These are phyloP conservation scores for Clarireedia paspali DNA, from an alignment of 2,329 filamentous ascomycete genomes.

Conservation along the genomic window DNA sequence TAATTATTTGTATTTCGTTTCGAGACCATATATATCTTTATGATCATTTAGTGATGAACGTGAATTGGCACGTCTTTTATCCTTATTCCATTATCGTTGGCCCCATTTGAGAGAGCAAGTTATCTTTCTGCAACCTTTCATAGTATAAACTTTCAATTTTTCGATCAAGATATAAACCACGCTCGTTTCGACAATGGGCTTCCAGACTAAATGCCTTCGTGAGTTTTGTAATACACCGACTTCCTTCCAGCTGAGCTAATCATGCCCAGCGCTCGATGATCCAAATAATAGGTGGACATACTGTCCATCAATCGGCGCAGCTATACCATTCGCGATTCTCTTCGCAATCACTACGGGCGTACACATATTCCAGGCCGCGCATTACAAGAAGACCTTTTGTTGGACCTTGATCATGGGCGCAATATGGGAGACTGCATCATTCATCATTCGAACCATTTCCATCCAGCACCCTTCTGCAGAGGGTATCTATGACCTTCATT, in stretches of 20 bases:
- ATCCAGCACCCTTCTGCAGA: slow-evolving; percentile 33
- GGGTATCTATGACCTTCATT: slow-evolving; percentile 23
- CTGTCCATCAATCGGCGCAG: slow-evolving; percentile 30
- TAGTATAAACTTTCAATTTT: too few species aligned
- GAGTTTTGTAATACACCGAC: neutral
- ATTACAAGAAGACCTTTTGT: slow-evolving; percentile 33
- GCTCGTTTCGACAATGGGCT: neutral
- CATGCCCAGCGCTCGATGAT: neutral
- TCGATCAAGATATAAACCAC: too few species aligned
- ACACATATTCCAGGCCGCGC: slow-evolving; percentile 31
- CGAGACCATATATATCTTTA: too few species aligned
- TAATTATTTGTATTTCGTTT: too few species aligned
- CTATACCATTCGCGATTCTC: slow-evolving; percentile 30
- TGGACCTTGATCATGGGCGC: slow-evolving; percentile 39
- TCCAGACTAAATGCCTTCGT: neutral
- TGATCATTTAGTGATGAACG: too few species aligned
- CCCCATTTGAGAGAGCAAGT: too few species aligned
- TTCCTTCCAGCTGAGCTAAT: neutral
- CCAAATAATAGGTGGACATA: neutral
- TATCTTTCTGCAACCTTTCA: too few species aligned
- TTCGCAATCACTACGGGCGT: slow-evolving; percentile 29
- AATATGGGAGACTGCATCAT: slow-evolving; percentile 36
- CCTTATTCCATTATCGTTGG: too few species aligned
- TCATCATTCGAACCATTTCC: slow-evolving; percentile 33
- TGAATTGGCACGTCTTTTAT: too few species aligned